Evolutionary conservation across 2,329 filamentous ascomycete species (phyloP).

Genomic region (Colletotrichum melonis): DNA sequence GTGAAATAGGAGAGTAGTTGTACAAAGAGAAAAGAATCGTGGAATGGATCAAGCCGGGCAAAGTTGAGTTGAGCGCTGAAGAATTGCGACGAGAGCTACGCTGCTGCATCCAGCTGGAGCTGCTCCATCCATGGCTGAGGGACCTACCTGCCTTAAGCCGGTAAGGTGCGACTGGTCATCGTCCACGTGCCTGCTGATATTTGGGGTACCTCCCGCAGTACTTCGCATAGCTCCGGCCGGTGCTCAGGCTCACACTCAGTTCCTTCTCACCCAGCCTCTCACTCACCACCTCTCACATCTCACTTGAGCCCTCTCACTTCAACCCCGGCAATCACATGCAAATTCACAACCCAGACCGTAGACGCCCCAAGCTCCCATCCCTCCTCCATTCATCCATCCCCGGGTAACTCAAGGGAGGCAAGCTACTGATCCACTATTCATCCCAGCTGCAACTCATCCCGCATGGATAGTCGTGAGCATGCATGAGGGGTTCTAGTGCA

Average conservation of each 20-base stretch:
- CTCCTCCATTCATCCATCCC: too few species aligned
- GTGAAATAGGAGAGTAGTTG: background rate
- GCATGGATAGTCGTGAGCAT: background rate
- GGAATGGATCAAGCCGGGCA: background rate
- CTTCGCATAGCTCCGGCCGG: too few species aligned
- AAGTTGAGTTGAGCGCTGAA: background rate
- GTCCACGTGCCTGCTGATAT: background rate
- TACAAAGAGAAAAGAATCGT: background rate
- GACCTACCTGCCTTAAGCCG: background rate
- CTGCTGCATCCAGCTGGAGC: background rate
- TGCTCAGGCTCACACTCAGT: background rate
- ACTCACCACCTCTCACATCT: background rate
- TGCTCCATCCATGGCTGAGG: background rate
- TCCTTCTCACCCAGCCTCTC: background rate
- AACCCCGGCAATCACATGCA: conserved; percentile 31
- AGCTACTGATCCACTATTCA: background rate
- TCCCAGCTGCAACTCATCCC: background rate
- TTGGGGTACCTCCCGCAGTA: too few species aligned
- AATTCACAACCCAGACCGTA: background rate
- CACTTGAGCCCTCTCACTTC: background rate
- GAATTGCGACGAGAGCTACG: background rate
- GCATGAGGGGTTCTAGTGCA: background rate
- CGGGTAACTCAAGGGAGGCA: background rate
- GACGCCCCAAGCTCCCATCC: background rate
- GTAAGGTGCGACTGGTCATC: background rate